A percentile compares a stretch with the other conserved stretches of the same genome.
Evolutionary conservation across 208 protist species (phyloP).

Genomic region (Trypanosoma brucei): DNA sequence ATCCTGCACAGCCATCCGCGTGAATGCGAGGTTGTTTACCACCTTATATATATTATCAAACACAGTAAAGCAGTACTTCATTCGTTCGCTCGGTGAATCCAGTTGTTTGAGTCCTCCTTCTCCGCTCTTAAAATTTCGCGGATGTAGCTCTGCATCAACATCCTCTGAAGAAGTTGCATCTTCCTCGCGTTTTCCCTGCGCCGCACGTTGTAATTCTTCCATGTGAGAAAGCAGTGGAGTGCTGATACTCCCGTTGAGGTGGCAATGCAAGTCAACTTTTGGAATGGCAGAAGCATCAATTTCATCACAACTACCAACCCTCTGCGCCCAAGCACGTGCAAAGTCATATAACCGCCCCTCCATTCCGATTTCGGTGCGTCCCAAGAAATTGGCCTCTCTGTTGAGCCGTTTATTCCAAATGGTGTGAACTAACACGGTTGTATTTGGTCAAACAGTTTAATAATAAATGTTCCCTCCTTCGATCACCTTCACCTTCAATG

Average conservation of each 20-base stretch:
- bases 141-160: background rate
- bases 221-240: slow-evolving; percentile 43
- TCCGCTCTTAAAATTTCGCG: background rate
- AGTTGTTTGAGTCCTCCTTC: slow-evolving; percentile 1
- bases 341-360: background rate
- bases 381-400: too few species aligned
- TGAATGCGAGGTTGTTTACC: slow-evolving; percentile 69
- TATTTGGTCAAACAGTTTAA: too few species aligned
- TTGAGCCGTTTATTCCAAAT: too few species aligned
- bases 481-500: too few species aligned
- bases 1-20: slow-evolving; percentile 77
- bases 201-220: slow-evolving; percentile 13
- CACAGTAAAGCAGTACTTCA: slow-evolving; percentile 71
- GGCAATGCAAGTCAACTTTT: slow-evolving; percentile 72
- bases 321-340: background rate
- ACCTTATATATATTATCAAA: slow-evolving; percentile 82
- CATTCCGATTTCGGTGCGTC: too few species aligned
- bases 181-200: slow-evolving; percentile 13
- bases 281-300: slow-evolving; percentile 26
- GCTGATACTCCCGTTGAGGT: slow-evolving; percentile 78
- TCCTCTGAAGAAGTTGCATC: background rate
- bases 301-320: background rate
- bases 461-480: too few species aligned
- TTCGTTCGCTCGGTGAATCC: slow-evolving; percentile 29
- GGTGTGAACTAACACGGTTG: too few species aligned